phyloP scores from a whole-genome alignment of 164 flowering plant species.

The Saururus chinensis region DNA sequence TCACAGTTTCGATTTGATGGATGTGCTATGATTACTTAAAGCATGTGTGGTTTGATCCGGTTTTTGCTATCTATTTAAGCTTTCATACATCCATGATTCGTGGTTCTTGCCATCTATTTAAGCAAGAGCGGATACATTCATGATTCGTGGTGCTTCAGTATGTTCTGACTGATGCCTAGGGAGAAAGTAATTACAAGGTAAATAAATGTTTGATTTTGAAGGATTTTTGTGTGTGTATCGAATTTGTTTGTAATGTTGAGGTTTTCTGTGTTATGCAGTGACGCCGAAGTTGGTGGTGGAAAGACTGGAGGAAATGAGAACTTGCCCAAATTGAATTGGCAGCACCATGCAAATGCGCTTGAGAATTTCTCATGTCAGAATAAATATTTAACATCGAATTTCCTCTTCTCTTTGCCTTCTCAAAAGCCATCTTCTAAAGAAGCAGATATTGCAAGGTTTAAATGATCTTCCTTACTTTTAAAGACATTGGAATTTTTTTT shows the following conservation, averaged over 20 bases:
- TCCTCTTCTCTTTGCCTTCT: conserved; percentile 50
- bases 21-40: too few species aligned
- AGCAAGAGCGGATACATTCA: too few species aligned
- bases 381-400: conserved; percentile 51
- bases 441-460: conserved; percentile 1
- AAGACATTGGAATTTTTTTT: too few species aligned
- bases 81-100: too few species aligned
- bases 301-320: conserved; percentile 15
- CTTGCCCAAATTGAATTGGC: conserved; percentile 52
- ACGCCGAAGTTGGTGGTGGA: neutral
- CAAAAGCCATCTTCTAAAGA: conserved; percentile 40
- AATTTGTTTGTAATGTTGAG: neutral
- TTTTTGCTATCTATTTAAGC: too few species aligned
- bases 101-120: too few species aligned
- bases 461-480: neutral
- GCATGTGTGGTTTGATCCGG: too few species aligned
- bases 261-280: neutral
- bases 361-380: conserved; percentile 36
- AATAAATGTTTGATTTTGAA: neutral
- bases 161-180: neutral
- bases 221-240: neutral
- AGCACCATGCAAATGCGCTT: conserved; percentile 48
- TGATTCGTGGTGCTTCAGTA: too few species aligned
- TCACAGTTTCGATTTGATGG: too few species aligned
- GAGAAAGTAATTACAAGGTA: neutral